Percentiles rank a stretch among this genome's conserved stretches.
These are phyloP conservation scores for Xerocomus potaroensis DNA, from an alignment of 768 basidiomycete species.

Conservation along the genomic window DNA sequence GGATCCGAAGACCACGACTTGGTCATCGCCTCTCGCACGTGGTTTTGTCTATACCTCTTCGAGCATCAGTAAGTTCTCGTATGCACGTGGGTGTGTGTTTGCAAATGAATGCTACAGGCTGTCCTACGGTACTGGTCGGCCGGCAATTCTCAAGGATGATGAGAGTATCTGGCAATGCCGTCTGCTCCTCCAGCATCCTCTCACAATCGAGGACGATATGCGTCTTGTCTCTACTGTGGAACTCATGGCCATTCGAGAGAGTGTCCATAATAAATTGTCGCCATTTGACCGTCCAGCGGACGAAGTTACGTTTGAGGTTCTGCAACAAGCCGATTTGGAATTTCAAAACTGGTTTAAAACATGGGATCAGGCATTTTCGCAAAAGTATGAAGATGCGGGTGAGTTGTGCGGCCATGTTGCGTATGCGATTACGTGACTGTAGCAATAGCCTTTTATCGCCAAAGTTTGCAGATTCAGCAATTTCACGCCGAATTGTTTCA, in stretches of 20 bases:
- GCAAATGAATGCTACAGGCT: slow-evolving; percentile 47
- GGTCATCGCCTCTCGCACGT: slow-evolving; percentile 78
- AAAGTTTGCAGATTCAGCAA: slow-evolving; percentile 83
- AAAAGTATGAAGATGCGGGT: slow-evolving; percentile 82
- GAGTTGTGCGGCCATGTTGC: slow-evolving; percentile 19
- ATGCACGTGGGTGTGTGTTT: neutral
- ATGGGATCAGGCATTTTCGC: slow-evolving; percentile 78
- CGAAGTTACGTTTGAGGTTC: slow-evolving; percentile 65
- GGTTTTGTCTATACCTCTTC: slow-evolving; percentile 92
- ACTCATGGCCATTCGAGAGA: slow-evolving; percentile 84
- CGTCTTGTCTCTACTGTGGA: slow-evolving; percentile 93
- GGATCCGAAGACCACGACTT: slow-evolving; percentile 68
- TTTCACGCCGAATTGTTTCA: slow-evolving; percentile 84
- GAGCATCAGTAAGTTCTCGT: slow-evolving; percentile 77
- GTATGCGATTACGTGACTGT: slow-evolving; percentile 4
- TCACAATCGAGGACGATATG: slow-evolving; percentile 91
- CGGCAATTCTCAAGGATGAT: slow-evolving; percentile 89
- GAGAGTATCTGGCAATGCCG: slow-evolving; percentile 84
- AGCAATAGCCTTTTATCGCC: slow-evolving; percentile 75
- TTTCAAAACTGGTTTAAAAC: slow-evolving; percentile 79
- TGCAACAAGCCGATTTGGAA: slow-evolving; percentile 70
- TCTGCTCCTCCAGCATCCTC: slow-evolving; percentile 76
- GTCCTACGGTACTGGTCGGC: slow-evolving; percentile 92
- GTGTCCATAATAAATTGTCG: slow-evolving; percentile 78
- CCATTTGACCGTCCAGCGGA: slow-evolving; percentile 73